Evolutionary conservation across 768 basidiomycete genomes (phyloP).

Genomic region (Pilatotrama ljubarskyi): DNA sequence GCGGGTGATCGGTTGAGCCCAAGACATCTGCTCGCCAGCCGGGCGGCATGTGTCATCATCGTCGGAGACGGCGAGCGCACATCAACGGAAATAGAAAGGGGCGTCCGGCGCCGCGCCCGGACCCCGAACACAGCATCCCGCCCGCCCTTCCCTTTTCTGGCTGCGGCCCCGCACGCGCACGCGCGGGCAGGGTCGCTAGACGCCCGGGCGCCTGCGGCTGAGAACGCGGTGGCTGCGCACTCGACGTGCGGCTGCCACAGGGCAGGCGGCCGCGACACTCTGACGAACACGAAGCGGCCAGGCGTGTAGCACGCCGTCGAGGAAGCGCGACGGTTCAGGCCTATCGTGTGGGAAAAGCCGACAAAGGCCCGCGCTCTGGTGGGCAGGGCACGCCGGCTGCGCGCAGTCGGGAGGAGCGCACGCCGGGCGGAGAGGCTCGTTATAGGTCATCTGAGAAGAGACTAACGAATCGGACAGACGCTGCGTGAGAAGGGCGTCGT

Average conservation of each 20-base stretch:
- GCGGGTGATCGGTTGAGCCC: constrained; percentile 17
- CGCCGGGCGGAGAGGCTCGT: background rate
- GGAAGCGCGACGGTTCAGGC: background rate
- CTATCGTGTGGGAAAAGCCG: constrained; percentile 16
- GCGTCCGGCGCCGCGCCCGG: background rate
- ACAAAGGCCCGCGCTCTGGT: constrained; percentile 8
- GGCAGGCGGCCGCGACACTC: constrained; percentile 1
- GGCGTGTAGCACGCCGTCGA: background rate
- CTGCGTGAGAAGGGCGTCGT: constrained; percentile 2
- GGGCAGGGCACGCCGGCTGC: background rate
- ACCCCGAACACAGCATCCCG: constrained; percentile 1
- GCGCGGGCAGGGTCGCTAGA: background rate
- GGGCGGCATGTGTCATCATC: constrained; percentile 19
- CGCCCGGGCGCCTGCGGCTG: constrained; percentile 8
- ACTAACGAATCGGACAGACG: background rate
- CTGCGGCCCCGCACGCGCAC: background rate
- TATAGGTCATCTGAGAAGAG: constrained; percentile 14
- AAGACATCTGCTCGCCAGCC: constrained; percentile 4
- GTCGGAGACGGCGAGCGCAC: constrained; percentile 20
- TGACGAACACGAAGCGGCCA: constrained; percentile 1
- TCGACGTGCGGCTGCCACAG: background rate
- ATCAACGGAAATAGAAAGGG: constrained; percentile 17
- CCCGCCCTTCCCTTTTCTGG: background rate
- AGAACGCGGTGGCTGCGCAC: constrained; percentile 2
- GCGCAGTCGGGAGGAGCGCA: background rate